Evolutionary conservation across 768 basidiomycete genomes (phyloP).

Genomic region (Nevesoporus exiguus): DNA sequence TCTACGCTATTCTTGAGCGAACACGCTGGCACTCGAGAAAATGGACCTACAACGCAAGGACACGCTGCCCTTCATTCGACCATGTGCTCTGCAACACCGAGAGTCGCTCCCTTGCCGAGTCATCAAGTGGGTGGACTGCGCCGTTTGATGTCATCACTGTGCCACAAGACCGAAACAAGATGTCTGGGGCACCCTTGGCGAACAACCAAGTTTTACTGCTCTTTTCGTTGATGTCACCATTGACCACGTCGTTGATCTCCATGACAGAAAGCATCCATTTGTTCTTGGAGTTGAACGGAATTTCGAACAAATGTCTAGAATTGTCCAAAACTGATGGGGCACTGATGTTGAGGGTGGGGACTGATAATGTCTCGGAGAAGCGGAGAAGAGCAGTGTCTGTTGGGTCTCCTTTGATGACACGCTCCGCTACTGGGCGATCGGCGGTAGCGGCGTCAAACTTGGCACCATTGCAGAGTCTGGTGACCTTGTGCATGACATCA

Average conservation of each 20-base stretch:
- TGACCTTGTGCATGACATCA: slow-evolving; percentile 35
- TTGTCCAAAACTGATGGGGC: slow-evolving; percentile 19
- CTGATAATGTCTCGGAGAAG: slow-evolving; percentile 37
- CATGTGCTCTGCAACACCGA: slow-evolving; percentile 36
- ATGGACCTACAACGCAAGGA: slow-evolving; percentile 41
- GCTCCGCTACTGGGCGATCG: slow-evolving; percentile 29
- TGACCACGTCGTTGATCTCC: slow-evolving; percentile 16
- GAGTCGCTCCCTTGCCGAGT: slow-evolving; percentile 18
- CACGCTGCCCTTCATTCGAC: slow-evolving; percentile 51
- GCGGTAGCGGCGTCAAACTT: slow-evolving; percentile 39
- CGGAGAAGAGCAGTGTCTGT: slow-evolving; percentile 54
- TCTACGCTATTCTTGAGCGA: slow-evolving; percentile 12
- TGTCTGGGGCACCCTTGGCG: slow-evolving; percentile 61
- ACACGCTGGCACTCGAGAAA: background rate
- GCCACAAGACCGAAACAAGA: slow-evolving; percentile 42
- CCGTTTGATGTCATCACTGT: slow-evolving; percentile 33
- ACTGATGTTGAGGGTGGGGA: slow-evolving; percentile 23
- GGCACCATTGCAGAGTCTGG: slow-evolving; percentile 59
- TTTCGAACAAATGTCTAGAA: slow-evolving; percentile 32
- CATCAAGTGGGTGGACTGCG: slow-evolving; percentile 31
- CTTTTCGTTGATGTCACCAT: slow-evolving; percentile 9
- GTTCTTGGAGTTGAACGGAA: slow-evolving; percentile 49
- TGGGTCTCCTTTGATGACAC: slow-evolving; percentile 43
- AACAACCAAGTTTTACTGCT: slow-evolving; percentile 33
- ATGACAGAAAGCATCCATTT: slow-evolving; percentile 57